Evolutionary conservation across 2,329 filamentous ascomycete genomes (phyloP), one percentile per base, ranked within the genome.

Genomic region (Fusarium siculi): DNA sequence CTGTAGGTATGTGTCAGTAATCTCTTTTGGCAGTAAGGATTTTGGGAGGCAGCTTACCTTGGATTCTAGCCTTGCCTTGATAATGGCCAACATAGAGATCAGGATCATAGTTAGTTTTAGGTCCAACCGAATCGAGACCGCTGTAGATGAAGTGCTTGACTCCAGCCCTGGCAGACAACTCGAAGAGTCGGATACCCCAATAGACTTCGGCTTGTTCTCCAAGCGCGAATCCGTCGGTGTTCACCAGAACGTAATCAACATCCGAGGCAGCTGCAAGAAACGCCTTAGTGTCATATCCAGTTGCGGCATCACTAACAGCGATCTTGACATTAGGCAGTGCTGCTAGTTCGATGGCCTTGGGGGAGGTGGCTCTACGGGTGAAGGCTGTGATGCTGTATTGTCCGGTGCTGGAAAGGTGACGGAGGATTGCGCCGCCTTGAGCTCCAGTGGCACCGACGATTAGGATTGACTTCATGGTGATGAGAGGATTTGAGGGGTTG

Each of bases 331-430:
- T 21, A 1, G 49, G 18, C 3, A 53, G 30, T 6, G 49, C 32
- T 0, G 32, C 49, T 4, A 53, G 18, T 21, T 53, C 49, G 9
- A 53, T n/a, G 11, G 49, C 49, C 18, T 37, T 53, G 18, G 49
- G 23, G 0, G 49, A 37, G 0, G 32, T 36, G 0, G 32, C 32
- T 1, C 49, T 53, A 5, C 49, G 49, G 12, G 49, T 53, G 49
- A 53, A 53, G 1, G 49, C 49, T 1, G 32, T 53, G 3, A 53
- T 37, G 1, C 9, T 28, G 49, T 53, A 53, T 1, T 37, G 2
- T 1, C 49, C 49, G 2, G 32, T 53, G 3, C 49, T 53, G n/a
- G 49, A 25, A 0, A 53, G 18, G 18, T 53, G 9, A 9, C 12
- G 32, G 0, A 53, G 32, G 6, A 53, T 21, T 0, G 49, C 49